Percentiles rank a stretch among this genome's conserved stretches.
These are phyloP conservation scores for Pseudoturritis turrita DNA, from an alignment of 345 rosid genomes.

Conservation along the genomic window DNA sequence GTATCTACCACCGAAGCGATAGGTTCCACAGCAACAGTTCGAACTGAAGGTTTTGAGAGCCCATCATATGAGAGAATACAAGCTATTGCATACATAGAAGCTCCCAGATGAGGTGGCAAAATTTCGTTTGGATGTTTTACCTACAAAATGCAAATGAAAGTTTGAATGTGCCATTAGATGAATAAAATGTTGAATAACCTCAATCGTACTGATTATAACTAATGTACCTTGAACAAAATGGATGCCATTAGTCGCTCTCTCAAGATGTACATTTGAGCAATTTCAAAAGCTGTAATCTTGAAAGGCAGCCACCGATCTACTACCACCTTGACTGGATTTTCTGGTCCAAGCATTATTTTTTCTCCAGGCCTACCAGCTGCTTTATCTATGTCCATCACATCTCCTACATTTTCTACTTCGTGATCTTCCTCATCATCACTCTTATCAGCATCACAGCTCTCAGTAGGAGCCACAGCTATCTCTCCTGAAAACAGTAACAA, in stretches of 20 bases:
- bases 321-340: slow-evolving; percentile 53
- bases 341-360: slow-evolving; percentile 65
- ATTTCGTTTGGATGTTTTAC: slow-evolving; percentile 50
- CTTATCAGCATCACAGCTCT: slow-evolving; percentile 21
- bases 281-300: slow-evolving; percentile 61
- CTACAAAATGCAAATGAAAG: slow-evolving; percentile 34
- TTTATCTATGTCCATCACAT: slow-evolving; percentile 38
- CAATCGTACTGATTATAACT: slow-evolving; percentile 8
- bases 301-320: slow-evolving; percentile 81
- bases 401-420: slow-evolving; percentile 42
- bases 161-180: not conserved
- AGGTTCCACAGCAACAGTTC: slow-evolving; percentile 7
- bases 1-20: slow-evolving; percentile 5
- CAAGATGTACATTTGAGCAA: slow-evolving; percentile 83
- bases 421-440: slow-evolving; percentile 35
- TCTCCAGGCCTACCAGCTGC: slow-evolving; percentile 33
- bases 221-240: slow-evolving; percentile 63
- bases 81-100: slow-evolving; percentile 56
- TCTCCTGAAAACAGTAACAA: slow-evolving; percentile 69
- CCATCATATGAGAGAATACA: slow-evolving; percentile 62
- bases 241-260: slow-evolving; percentile 73
- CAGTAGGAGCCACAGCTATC: slow-evolving; percentile 67
- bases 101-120: slow-evolving; percentile 64
- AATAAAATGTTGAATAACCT: not conserved
- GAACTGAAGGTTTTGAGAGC: slow-evolving; percentile 35